Percentiles rank a stretch among this genome's conserved stretches.
Evolutionary conservation across 768 basidiomycete species (phyloP).

Genomic region (Tricholoma saponaceum): DNA sequence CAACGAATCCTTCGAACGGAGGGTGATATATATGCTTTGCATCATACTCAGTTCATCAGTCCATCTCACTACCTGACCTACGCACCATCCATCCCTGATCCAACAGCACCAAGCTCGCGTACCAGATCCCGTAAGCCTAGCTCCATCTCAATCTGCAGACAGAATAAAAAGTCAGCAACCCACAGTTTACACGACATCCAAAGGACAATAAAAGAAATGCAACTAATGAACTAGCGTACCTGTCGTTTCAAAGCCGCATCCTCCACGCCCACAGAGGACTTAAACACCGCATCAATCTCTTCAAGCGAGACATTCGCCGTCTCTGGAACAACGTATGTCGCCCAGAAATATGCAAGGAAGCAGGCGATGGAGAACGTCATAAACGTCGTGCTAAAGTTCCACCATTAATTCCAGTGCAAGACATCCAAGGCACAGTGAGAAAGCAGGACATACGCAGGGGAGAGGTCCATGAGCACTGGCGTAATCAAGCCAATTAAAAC

Average conservation of each 20-base stretch:
- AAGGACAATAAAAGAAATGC: not conserved
- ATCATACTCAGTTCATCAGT: no score
- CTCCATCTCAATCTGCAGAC: conserved; percentile 44
- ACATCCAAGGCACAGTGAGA: not conserved
- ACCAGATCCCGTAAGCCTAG: conserved; percentile 16
- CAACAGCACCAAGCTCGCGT: conserved; percentile 6
- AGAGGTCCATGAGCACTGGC: conserved; percentile 58
- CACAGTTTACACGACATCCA: not conserved
- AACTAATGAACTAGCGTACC: conserved; percentile 31
- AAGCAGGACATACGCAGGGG: conserved; percentile 45
- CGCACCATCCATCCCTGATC: not conserved
- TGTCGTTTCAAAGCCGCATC: conserved; percentile 47
- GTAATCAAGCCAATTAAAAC: conserved; percentile 76
- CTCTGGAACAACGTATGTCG: conserved; percentile 66
- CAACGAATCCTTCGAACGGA: no score
- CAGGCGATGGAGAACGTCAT: conserved; percentile 62
- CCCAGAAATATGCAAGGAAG: conserved; percentile 66
- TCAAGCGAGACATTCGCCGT: conserved; percentile 75
- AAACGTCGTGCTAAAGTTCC: conserved; percentile 55
- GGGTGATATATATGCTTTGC: no score
- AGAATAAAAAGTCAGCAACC: not conserved
- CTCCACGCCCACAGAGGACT: conserved; percentile 50
- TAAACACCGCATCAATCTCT: conserved; percentile 70
- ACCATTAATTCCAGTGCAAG: not conserved
- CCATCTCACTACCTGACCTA: no score